phyloP scores from a whole-genome alignment of 768 basidiomycete genomes.

The Glaciozyma martinii region DNA sequence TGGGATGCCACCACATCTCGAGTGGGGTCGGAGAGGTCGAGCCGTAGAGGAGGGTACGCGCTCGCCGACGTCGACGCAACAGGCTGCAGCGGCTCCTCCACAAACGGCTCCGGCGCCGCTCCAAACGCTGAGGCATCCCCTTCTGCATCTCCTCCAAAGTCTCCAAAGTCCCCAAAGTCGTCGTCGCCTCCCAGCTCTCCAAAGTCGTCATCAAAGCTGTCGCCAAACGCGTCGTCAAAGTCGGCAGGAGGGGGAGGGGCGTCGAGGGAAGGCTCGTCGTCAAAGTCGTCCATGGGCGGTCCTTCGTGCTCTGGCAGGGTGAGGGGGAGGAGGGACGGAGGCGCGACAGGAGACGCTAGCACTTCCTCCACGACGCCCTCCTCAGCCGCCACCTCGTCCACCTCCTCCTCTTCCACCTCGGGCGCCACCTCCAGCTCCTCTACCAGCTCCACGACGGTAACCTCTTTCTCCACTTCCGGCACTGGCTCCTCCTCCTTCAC shows the following conservation, averaged over 20 bases:
- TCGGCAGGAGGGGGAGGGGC: background rate
- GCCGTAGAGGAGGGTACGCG: constrained; percentile 9
- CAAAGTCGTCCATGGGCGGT: constrained; percentile 11
- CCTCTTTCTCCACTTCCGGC: background rate
- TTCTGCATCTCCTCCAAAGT: constrained; percentile 14
- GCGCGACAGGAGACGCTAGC: background rate
- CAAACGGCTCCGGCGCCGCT: background rate
- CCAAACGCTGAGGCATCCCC: background rate
- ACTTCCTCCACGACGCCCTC: no score
- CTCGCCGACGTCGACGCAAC: background rate
- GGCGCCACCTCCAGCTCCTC: background rate
- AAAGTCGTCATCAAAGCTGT: constrained; percentile 25
- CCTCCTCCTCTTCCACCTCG: background rate
- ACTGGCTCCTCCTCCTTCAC: background rate
- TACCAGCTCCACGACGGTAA: background rate
- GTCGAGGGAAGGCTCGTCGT: background rate
- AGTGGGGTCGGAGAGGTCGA: constrained; percentile 4
- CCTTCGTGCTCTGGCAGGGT: background rate
- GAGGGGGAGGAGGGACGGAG: background rate
- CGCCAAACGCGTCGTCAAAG: background rate
- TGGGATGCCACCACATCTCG: constrained; percentile 9
- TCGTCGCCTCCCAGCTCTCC: background rate
- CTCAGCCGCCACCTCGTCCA: background rate
- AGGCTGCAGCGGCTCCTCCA: background rate
- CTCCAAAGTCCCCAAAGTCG: constrained; percentile 25